phyloP scores from a whole-genome alignment of 106 monocot species.

The Dendrobium nobile region DNA sequence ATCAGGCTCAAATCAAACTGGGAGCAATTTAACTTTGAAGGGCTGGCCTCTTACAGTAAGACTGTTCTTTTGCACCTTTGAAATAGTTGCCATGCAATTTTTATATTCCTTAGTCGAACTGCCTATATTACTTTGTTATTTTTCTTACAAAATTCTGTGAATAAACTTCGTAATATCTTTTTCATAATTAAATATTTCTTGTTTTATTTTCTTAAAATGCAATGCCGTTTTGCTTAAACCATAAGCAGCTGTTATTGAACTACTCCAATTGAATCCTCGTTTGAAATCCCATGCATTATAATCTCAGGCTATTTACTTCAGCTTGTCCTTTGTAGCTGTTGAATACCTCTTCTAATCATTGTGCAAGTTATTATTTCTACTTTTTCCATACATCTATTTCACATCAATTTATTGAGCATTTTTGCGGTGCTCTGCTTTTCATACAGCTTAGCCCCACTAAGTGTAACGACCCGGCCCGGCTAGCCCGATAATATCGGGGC shows the following conservation, averaged over 20 bases:
- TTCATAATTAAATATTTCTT: neutral
- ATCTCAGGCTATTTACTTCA: too few species aligned
- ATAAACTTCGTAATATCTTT: neutral
- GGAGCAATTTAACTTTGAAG: constrained; percentile 78
- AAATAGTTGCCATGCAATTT: neutral
- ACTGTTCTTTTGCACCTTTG: neutral
- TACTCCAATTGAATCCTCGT: too few species aligned
- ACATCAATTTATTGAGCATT: neutral
- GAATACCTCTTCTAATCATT: neutral
- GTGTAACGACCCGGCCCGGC: too few species aligned
- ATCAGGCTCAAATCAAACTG: constrained; percentile 67
- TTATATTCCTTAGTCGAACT: neutral
- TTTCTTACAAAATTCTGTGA: neutral
- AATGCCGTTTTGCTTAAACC: too few species aligned
- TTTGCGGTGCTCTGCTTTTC: too few species aligned
- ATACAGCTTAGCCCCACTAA: too few species aligned
- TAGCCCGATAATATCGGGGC: too few species aligned
- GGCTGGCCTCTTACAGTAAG: constrained; percentile 90
- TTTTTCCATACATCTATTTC: neutral
- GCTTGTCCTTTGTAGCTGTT: too few species aligned
- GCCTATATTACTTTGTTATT: neutral
- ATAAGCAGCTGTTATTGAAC: too few species aligned
- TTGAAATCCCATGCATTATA: too few species aligned
- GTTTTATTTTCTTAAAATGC: neutral
- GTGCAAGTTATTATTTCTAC: neutral